These are phyloP conservation scores for Neospermospora avenae DNA, from an alignment of 2,329 filamentous ascomycete genomes.

Conservation along the genomic window DNA sequence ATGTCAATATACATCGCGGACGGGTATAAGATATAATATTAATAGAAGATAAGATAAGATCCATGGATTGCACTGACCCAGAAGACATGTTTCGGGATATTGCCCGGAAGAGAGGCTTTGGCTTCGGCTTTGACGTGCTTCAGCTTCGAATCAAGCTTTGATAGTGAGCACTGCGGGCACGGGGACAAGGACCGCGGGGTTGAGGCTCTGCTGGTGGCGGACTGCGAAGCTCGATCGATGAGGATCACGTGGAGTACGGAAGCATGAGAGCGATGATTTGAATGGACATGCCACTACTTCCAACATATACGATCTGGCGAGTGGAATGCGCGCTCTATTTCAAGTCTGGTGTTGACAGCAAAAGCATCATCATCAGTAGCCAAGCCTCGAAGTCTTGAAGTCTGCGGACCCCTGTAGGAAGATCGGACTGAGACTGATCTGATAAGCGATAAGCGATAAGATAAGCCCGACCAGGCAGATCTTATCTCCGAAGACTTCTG, in stretches of 20 bases:
- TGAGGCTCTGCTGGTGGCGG: conserved; percentile 1
- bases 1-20: too few relatives aligned
- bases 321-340: background rate
- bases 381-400: background rate
- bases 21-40: background rate
- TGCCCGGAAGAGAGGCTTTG: conserved; percentile 2
- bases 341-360: background rate
- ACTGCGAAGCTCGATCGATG: background rate
- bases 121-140: background rate
- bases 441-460: background rate
- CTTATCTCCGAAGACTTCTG: too few relatives aligned
- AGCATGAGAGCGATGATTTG: background rate
- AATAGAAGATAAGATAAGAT: background rate
- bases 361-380: background rate
- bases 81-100: conserved; percentile 23
- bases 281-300: too few relatives aligned
- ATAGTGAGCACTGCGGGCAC: background rate
- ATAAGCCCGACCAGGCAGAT: background rate
- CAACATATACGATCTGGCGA: too few relatives aligned
- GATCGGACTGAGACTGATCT: background rate
- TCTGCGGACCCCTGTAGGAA: conserved; percentile 3
- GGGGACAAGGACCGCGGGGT: background rate
- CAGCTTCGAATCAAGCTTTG: background rate
- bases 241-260: background rate
- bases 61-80: conserved; percentile 16